Conservation (phyloP, 1,284 basidiomycete species). For the Bondarzewia mesenterica region DNA sequence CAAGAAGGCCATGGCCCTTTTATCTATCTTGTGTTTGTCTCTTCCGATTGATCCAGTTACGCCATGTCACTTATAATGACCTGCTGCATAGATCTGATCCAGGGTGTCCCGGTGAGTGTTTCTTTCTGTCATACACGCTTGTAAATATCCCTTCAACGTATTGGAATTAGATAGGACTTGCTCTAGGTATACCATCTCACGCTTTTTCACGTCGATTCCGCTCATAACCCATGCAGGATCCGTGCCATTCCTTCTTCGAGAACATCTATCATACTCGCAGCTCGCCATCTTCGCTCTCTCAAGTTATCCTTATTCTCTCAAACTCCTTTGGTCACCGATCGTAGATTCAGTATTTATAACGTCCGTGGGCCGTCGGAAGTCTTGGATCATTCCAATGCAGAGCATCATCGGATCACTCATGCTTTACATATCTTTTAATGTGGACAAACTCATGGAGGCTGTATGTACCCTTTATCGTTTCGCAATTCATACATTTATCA, state of each 20-base stretch:
- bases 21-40: conserved; percentile 78
- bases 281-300: conserved; percentile 92
- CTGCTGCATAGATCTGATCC: conserved; percentile 67
- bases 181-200: conserved; percentile 43
- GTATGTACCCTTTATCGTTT: conserved; percentile 38
- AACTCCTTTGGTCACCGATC: conserved; percentile 96
- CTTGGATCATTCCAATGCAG: conserved; percentile 99
- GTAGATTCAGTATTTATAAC: conserved; percentile 88
- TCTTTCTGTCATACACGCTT: conserved; percentile 11
- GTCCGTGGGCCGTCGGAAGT: conserved; percentile 85
- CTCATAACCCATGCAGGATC: conserved; percentile 54
- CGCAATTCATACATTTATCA: conserved; percentile 7
- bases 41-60: not conserved
- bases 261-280: conserved; percentile 94
- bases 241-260: conserved; percentile 91
- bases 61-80: conserved; percentile 6
- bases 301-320: conserved; percentile 96
- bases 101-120: conserved; percentile 87
- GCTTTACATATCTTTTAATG: conserved; percentile 80
- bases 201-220: conserved; percentile 3
- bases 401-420: conserved; percentile 83
- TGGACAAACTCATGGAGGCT: conserved; percentile 74
- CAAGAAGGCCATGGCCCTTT: conserved; percentile 77
- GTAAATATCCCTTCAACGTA: conserved; percentile 2
- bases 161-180: conserved; percentile 54